These are phyloP conservation scores for Bretschneidera sinensis DNA, from an alignment of 345 rosid species.

Conservation along the genomic window DNA sequence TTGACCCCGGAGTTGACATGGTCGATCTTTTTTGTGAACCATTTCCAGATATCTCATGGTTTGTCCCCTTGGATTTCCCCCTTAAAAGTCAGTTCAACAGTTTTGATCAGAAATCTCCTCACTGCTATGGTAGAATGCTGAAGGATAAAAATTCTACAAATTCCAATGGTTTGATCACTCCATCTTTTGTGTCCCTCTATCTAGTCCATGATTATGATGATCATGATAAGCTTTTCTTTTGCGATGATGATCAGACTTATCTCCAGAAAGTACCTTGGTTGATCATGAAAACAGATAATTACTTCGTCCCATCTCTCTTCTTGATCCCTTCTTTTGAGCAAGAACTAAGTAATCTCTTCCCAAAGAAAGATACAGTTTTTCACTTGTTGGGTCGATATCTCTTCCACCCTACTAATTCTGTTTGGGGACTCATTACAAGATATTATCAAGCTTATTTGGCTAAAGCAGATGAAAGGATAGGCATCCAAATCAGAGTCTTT, in stretches of 20 bases:
- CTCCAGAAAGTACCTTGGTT: conserved; percentile 56
- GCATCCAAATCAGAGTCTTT: conserved; percentile 61
- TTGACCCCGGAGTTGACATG: conserved; percentile 47
- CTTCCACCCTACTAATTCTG: conserved; percentile 57
- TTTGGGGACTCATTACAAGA: conserved; percentile 64
- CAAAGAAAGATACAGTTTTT: conserved; percentile 49
- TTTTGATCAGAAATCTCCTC: conserved; percentile 29
- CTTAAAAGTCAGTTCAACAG: conserved; percentile 25
- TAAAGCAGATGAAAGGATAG: conserved; percentile 53
- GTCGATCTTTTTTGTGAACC: conserved; percentile 61
- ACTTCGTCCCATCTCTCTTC: conserved; percentile 64
- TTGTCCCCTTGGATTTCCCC: conserved; percentile 48
- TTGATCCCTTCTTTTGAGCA: conserved; percentile 49
- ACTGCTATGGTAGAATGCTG: conserved; percentile 32
- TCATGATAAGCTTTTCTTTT: conserved; percentile 66
- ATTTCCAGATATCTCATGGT: conserved; percentile 53
- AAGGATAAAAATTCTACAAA: conserved; percentile 16
- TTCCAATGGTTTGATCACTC: conserved; percentile 10
- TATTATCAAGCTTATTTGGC: conserved; percentile 53
- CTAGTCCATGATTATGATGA: conserved; percentile 57
- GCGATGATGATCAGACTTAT: conserved; percentile 48
- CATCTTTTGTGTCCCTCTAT: conserved; percentile 44
- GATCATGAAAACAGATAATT: conserved; percentile 55
- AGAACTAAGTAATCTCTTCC: conserved; percentile 52
- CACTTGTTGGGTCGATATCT: conserved; percentile 70